phyloP scores from a whole-genome alignment of 2,329 filamentous ascomycete genomes.

The Aspergillus fructus region DNA sequence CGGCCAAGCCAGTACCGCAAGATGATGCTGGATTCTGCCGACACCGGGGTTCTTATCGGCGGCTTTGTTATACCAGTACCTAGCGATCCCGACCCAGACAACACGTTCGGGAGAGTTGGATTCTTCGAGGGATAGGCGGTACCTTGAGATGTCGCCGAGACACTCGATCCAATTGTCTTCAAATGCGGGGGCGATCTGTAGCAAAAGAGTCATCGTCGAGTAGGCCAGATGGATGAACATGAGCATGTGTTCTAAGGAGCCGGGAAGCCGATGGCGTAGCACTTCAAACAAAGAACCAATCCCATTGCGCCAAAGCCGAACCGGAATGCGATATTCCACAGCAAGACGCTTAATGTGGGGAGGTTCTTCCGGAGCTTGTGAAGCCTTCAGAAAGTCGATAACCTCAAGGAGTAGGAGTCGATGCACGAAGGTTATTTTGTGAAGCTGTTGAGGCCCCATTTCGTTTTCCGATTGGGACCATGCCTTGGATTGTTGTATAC shows the following conservation, averaged over 20 bases:
- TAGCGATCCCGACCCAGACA: slow-evolving; percentile 75
- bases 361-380: slow-evolving; percentile 78
- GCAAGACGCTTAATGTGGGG: slow-evolving; percentile 67
- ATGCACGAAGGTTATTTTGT: slow-evolving; percentile 84
- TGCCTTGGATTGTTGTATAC: slow-evolving; percentile 75
- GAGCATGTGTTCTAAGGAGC: slow-evolving; percentile 82
- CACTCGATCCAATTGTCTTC: slow-evolving; percentile 93
- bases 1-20: slow-evolving; percentile 66
- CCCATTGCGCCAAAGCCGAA: slow-evolving; percentile 89
- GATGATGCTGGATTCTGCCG: slow-evolving; percentile 81
- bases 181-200: slow-evolving; percentile 81
- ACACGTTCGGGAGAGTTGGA: slow-evolving; percentile 73
- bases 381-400: slow-evolving; percentile 82
- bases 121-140: slow-evolving; percentile 89
- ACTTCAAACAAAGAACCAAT: slow-evolving; percentile 84
- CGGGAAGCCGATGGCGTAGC: slow-evolving; percentile 70
- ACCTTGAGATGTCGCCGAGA: slow-evolving; percentile 79
- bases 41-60: slow-evolving; percentile 73
- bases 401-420: slow-evolving; percentile 78
- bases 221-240: slow-evolving; percentile 88
- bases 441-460: slow-evolving; percentile 63
- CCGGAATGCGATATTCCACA: slow-evolving; percentile 85
- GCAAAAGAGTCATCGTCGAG: slow-evolving; percentile 81
- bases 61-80: slow-evolving; percentile 81
- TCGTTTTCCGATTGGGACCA: slow-evolving; percentile 55